Evolutionary conservation across 192 early-diverging fungal genomes (phyloP).

Genomic region (Gaertneriomyces sp.): DNA sequence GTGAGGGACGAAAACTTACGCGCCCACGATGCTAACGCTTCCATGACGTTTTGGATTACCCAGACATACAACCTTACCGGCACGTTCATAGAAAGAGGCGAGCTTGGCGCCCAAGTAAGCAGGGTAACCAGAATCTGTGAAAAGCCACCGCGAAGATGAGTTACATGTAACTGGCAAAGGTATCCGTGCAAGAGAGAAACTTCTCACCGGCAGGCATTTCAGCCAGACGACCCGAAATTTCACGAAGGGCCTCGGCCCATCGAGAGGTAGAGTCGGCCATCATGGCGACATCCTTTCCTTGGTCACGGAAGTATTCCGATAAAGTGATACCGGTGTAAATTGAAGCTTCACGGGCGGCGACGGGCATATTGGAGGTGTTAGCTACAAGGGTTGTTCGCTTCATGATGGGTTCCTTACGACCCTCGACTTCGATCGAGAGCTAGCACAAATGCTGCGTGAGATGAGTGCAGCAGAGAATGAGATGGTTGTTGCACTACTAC

Average conservation of each 20-base stretch:
- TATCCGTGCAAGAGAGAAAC: background rate
- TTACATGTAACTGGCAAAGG: background rate
- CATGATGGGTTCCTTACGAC: slow-evolving; percentile 98
- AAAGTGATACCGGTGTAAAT: slow-evolving; percentile 99
- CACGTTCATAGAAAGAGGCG: slow-evolving; percentile 99
- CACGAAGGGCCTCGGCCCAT: slow-evolving; percentile 99
- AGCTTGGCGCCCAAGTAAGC: slow-evolving; percentile 97
- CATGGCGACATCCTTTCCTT: slow-evolving; percentile 99
- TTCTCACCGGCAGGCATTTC: slow-evolving; percentile 96
- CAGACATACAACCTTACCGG: slow-evolving; percentile 94
- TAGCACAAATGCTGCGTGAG: slow-evolving; percentile 29
- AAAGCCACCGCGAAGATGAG: background rate
- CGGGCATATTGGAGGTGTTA: slow-evolving; percentile 99
- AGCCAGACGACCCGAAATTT: slow-evolving; percentile 99
- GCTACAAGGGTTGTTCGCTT: slow-evolving; percentile 98
- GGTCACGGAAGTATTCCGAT: slow-evolving; percentile 99
- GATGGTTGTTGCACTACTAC: background rate
- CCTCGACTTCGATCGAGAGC: slow-evolving; percentile 89
- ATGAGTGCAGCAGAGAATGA: background rate
- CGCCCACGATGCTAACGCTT: slow-evolving; percentile 95
- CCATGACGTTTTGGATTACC: slow-evolving; percentile 92
- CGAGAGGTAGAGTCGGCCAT: slow-evolving; percentile 99
- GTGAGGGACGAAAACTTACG: slow-evolving; percentile 45
- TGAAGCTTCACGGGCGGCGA: slow-evolving; percentile 98
- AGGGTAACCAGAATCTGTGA: slow-evolving; percentile 90